Base-by-base conservation (phyloP, 2,329 filamentous ascomycete species). In the Lachnellula cervina region DNA sequence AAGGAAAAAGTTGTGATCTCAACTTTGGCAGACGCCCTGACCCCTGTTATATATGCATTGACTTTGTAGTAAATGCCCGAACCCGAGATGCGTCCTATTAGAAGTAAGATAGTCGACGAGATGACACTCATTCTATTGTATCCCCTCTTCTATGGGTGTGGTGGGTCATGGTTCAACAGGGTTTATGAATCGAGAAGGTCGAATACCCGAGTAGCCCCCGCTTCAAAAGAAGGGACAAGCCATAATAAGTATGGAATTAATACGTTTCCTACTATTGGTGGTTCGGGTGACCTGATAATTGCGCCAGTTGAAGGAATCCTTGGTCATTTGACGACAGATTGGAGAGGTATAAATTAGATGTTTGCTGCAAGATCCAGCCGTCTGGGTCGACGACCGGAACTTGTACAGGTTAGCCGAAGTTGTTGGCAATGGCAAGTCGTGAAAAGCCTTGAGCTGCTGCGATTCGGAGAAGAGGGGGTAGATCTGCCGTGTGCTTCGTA, bases 401-500 rank as follows among this genome's bases (percentile, higher is more conserved):
- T 19, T 47, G 43, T 55, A 47, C 19, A 17, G 35, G 16, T 40
- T 21, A 17, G n/a, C 32, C 16, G 32, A 19, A 32, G 32, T 28
- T 43, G 37, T 17, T 19, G 7, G 16, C 17, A 28, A 32, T 19
- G 7, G 16, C 17, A 28, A 32, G 34, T 14, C 5, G 35, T 9
- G 6, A 9, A 34, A 28, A 25, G 17, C 7, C 25, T n/a, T 32
- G 25, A 19, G 21, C 17, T 28, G 7, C 49, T 23, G 48, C 35
- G 11, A 8, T 17, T 32, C 16, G 28, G 34, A 49, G 8, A 17
- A 35, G 44, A 40, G 48, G 16, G 44, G 38, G 23, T 16, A 57
- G 55, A 54, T 54, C 51, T 57, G 55, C 48, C 51, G 55, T 23
- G 21, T 23, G 21, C 21, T 23, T 23, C 21, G 21, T 23, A 23